Conservation (phyloP, 2,329 filamentous ascomycete genomes). For the Fusarium denticulatum region DNA sequence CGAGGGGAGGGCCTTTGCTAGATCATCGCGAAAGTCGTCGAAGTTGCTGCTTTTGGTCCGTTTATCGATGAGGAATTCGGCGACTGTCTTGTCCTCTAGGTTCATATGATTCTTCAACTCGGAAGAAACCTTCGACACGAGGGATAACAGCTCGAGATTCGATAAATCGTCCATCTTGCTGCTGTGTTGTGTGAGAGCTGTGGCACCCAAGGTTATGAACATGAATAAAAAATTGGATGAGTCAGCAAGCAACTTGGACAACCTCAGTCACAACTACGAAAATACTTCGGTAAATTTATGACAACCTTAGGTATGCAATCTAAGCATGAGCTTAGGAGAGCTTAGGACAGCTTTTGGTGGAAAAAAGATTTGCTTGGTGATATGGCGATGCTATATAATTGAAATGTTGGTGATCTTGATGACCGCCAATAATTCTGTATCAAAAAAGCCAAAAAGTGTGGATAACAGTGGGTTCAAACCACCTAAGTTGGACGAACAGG, state of each 20-base stretch:
- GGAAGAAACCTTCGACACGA: slow-evolving; percentile 93
- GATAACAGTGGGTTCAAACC: slow-evolving; percentile 13
- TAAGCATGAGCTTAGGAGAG: not conserved
- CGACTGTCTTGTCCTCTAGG: slow-evolving; percentile 91
- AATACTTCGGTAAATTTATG: not conserved
- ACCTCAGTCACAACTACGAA: not conserved
- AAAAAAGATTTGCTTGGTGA: no score
- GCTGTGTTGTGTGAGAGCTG: not conserved
- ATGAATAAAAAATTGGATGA: not conserved
- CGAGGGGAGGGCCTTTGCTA: slow-evolving; percentile 69
- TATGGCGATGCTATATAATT: no score
- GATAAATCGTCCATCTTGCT: slow-evolving; percentile 84
- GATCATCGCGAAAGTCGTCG: slow-evolving; percentile 77
- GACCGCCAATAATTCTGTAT: not conserved
- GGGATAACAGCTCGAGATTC: slow-evolving; percentile 89
- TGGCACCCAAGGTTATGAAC: not conserved
- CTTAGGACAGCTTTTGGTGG: no score
- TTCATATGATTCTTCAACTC: slow-evolving; percentile 95
- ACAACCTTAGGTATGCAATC: no score
- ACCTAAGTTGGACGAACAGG: slow-evolving; percentile 27
- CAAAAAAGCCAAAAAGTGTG: slow-evolving; percentile 8
- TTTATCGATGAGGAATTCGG: slow-evolving; percentile 95
- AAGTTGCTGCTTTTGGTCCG: slow-evolving; percentile 78
- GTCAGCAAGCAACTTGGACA: not conserved
- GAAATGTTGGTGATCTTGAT: no score